Percentiles rank a stretch among this genome's conserved stretches.
phyloP scores from a whole-genome alignment of 73 alveolate genomes.

The Uronychia setigera region DNA sequence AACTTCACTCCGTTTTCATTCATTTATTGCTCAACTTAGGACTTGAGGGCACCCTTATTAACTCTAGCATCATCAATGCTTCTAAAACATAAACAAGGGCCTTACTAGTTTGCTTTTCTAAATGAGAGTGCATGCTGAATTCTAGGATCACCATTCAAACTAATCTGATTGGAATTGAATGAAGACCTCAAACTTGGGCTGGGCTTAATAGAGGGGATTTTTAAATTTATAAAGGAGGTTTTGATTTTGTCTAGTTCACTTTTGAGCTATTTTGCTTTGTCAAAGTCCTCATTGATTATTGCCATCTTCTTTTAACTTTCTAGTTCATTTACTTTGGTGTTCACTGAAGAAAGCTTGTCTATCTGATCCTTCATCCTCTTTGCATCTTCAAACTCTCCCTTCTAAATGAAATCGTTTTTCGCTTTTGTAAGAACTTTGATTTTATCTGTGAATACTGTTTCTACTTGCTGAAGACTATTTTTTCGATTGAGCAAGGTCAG shows the following conservation, averaged over 20 bases:
- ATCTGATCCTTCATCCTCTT: background rate
- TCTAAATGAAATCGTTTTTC: background rate
- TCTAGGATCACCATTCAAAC: too few relatives aligned
- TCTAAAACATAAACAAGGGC: too few relatives aligned
- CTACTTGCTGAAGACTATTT: background rate
- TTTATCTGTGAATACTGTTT: background rate
- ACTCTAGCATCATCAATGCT: too few relatives aligned
- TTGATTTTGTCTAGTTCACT: background rate
- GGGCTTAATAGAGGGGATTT: background rate
- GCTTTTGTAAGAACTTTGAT: background rate
- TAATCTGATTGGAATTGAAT: background rate
- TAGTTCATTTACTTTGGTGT: background rate
- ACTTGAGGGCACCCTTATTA: too few relatives aligned
- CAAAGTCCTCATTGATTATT: background rate
- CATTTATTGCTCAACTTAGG: background rate
- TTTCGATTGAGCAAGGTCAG: background rate
- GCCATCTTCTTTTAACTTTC: constrained; percentile 6
- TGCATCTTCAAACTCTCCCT: constrained; percentile 1
- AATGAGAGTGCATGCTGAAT: too few relatives aligned
- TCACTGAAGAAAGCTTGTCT: background rate
- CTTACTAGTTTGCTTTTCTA: too few relatives aligned
- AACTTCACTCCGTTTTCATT: background rate
- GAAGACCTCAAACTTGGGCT: background rate
- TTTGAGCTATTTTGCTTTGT: background rate
- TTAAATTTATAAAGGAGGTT: too few relatives aligned